Evolutionary conservation across 129 eudicot species (phyloP).

Genomic region (Lactuca saligna): DNA sequence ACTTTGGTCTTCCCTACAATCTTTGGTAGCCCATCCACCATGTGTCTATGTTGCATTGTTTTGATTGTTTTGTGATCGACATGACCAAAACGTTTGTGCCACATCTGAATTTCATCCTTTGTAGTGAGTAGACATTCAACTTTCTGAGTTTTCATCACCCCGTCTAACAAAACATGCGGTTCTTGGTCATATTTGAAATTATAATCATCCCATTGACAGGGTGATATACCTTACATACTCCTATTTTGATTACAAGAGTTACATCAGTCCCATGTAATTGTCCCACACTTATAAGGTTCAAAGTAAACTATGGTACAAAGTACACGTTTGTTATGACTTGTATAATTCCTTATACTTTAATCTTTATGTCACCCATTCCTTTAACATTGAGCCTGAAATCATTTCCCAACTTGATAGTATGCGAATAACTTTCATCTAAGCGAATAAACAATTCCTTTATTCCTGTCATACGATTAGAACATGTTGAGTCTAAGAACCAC

Average conservation of each 20-base stretch:
- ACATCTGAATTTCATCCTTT: neutral
- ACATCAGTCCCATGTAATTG: conserved; percentile 8
- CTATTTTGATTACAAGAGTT: neutral
- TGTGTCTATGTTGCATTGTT: neutral
- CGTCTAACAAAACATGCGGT: neutral
- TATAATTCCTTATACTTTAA: neutral
- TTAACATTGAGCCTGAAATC: neutral
- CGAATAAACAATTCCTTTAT: neutral
- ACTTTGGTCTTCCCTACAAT: neutral
- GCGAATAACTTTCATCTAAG: neutral
- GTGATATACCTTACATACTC: conserved; percentile 7
- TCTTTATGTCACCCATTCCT: neutral
- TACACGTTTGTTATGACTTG: neutral
- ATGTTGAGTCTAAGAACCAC: neutral
- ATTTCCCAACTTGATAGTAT: conserved; percentile 6
- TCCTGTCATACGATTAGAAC: neutral
- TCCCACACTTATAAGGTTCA: conserved; percentile 2
- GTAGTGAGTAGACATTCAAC: neutral
- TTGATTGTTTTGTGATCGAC: neutral
- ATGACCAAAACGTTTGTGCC: neutral
- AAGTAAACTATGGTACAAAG: neutral
- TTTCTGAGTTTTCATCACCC: neutral
- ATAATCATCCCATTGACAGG: neutral
- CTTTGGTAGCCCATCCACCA: neutral
- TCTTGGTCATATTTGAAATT: neutral